phyloP scores from a whole-genome alignment of 73 alveolate species.

The Tetrahymena thermophila region DNA sequence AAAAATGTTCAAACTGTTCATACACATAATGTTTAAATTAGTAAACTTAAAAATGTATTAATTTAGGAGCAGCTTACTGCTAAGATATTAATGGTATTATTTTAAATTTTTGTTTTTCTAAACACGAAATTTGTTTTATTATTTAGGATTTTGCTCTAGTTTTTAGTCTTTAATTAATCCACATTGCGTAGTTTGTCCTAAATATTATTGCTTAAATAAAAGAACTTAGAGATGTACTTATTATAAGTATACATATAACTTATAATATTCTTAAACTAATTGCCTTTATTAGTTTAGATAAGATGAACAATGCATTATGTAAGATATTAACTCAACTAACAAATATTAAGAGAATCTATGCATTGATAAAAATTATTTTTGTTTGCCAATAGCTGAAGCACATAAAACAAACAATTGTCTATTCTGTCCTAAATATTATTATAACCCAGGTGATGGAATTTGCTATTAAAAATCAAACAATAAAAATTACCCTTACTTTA shows the following conservation, averaged over 20 bases:
- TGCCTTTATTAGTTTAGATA: not conserved
- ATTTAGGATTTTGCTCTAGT: not conserved
- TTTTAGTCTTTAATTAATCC: not conserved
- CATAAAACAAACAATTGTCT: not conserved
- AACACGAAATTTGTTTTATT: not conserved
- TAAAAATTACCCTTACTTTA: not conserved
- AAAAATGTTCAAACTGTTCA: not conserved
- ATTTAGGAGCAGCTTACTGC: not conserved
- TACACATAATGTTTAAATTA: not conserved
- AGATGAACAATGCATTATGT: not conserved
- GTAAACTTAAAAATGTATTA: not conserved
- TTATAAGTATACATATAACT: not conserved
- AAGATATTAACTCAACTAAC: not conserved
- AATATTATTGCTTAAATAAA: not conserved
- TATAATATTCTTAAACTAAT: not conserved
- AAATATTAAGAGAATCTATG: not conserved
- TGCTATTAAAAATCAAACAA: not conserved
- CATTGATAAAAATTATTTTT: not conserved
- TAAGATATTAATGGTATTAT: not conserved
- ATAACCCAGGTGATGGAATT: not conserved
- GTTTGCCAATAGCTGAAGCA: not conserved
- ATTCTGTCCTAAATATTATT: not conserved
- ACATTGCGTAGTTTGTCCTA: not conserved
- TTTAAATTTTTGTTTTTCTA: not conserved
- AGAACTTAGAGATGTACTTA: not conserved